Base-by-base conservation (phyloP, 106 monocot species). In the Apostasia ramifera region DNA sequence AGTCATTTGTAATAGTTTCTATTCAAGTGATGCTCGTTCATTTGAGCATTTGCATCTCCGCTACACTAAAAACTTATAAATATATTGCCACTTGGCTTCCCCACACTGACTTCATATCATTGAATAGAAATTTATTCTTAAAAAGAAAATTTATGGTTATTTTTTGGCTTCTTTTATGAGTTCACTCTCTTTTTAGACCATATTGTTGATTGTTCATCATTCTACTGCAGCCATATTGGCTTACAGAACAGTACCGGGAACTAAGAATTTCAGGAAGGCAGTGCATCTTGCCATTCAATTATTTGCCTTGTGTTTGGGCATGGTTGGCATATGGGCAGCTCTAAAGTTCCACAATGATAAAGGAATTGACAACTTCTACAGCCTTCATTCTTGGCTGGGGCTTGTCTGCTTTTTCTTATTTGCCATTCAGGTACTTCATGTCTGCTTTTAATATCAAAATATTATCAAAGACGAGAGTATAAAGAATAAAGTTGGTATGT, bases 301-400 rank as follows among this genome's bases (percentile, higher is more conserved):
- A 47, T 15, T 87, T 37, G 87, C 93, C 54, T 72, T 98, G 8
- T 70, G 72, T 70, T 68, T 99, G 83, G 90, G 86, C 10, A 53
- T 80, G 60, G 78, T 93, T 68, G 98, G 98, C 8, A 49, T 86
- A 49, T 99, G 98, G 93, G 90, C 98, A 43, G 89, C 89, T 38
- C 61, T 84, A 51, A 99, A 99, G 66, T 93, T 99, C 47, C 98
- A 99, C 69, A 90, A 93, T 73, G 98, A 99, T 61, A 99, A 86
- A 83, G 87, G 90, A 57, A 86, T 93, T 42, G 93, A 93, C 66
- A 93, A 99, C 50, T 93, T 99, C 66, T 99, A 93, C 71, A 99
- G 93, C 66, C 85, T 99, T 3, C 98, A 99, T 68, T 99, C 98
- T 55, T 93, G 93, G 98, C 75, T 99, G 69, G 98, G 93, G 8